A percentile compares a stretch with the other conserved stretches of the same genome.
phyloP scores from a whole-genome alignment of 2,329 filamentous ascomycete species.

The Aquanectria penicillioides region DNA sequence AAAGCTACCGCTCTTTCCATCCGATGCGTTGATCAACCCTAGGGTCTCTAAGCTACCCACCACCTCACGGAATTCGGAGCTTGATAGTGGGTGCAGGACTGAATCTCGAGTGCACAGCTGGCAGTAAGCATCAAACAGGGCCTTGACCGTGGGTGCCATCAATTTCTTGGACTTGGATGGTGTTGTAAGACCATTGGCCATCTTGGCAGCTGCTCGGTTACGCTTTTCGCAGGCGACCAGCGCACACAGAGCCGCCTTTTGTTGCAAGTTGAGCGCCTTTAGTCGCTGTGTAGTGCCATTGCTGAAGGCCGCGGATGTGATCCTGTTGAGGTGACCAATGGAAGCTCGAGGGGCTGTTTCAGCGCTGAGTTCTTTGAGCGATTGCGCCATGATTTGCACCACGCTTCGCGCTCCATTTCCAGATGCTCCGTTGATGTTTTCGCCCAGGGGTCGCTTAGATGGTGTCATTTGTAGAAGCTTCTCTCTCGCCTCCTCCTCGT shows the following conservation, averaged over 20 bases:
- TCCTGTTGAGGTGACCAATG: conserved; percentile 90
- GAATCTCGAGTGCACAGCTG: conserved; percentile 86
- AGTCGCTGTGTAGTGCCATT: conserved; percentile 88
- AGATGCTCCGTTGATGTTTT: conserved; percentile 77
- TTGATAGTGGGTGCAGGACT: conserved; percentile 88
- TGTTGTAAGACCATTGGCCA: conserved; percentile 54
- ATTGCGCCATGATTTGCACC: conserved; percentile 60
- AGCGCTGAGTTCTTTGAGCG: conserved; percentile 71
- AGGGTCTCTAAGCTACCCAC: conserved; percentile 89
- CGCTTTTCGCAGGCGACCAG: conserved; percentile 87
- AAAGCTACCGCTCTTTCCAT: conserved; percentile 76
- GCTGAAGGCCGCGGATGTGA: conserved; percentile 89
- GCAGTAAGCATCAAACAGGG: conserved; percentile 85
- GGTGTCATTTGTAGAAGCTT: conserved; percentile 69
- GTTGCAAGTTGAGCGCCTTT: conserved; percentile 89
- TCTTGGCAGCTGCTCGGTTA: conserved; percentile 62
- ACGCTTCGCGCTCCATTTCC: conserved; percentile 54
- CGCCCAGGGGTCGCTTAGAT: conserved; percentile 79
- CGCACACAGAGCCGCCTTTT: conserved; percentile 93
- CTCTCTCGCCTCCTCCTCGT: conserved; percentile 70
- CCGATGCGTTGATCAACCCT: conserved; percentile 78
- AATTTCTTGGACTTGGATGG: conserved; percentile 71
- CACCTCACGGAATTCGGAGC: conserved; percentile 94
- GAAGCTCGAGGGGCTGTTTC: conserved; percentile 88
- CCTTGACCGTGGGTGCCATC: conserved; percentile 81